A percentile compares a stretch with the other conserved stretches of the same genome.
Evolutionary conservation across 768 basidiomycete species (phyloP).

Genomic region (Rhizopogon vulgaris): DNA sequence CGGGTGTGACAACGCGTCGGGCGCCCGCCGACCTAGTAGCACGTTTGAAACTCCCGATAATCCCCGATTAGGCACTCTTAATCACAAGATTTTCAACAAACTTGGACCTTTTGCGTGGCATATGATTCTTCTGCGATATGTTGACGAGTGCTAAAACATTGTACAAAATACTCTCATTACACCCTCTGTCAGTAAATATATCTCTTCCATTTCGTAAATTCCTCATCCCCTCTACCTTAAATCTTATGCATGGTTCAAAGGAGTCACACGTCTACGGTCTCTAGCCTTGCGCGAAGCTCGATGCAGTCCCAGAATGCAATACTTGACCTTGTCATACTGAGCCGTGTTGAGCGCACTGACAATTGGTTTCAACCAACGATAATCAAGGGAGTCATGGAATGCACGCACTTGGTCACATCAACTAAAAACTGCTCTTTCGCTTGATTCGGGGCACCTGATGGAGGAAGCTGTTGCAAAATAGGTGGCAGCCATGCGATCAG

Average conservation of each 20-base stretch:
- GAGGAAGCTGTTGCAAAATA: conserved; percentile 66
- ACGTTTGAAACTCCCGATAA: conserved; percentile 10
- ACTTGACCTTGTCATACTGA: conserved; percentile 79
- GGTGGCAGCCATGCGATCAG: conserved; percentile 67
- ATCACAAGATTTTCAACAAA: too few species aligned
- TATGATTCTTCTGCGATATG: background rate
- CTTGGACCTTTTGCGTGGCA: too few species aligned
- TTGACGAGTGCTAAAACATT: conserved; percentile 11
- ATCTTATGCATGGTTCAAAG: conserved; percentile 21
- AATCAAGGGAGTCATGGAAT: conserved; percentile 6
- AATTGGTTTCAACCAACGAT: background rate
- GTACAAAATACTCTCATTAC: conserved; percentile 11
- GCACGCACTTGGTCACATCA: conserved; percentile 68
- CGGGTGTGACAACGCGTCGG: conserved; percentile 9
- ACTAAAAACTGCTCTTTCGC: conserved; percentile 68
- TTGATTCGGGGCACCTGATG: conserved; percentile 49
- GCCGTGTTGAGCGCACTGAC: conserved; percentile 56
- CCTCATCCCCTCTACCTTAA: background rate
- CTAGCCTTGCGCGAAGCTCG: conserved; percentile 70
- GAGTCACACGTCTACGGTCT: conserved; percentile 45
- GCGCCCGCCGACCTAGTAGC: conserved; percentile 18
- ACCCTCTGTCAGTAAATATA: conserved; percentile 3
- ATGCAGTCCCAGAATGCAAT: conserved; percentile 64
- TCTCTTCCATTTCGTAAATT: background rate
- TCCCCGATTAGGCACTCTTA: background rate